Evolutionary conservation across 257 asterid species (phyloP).

Genomic region (Solanum lycopersicoides): DNA sequence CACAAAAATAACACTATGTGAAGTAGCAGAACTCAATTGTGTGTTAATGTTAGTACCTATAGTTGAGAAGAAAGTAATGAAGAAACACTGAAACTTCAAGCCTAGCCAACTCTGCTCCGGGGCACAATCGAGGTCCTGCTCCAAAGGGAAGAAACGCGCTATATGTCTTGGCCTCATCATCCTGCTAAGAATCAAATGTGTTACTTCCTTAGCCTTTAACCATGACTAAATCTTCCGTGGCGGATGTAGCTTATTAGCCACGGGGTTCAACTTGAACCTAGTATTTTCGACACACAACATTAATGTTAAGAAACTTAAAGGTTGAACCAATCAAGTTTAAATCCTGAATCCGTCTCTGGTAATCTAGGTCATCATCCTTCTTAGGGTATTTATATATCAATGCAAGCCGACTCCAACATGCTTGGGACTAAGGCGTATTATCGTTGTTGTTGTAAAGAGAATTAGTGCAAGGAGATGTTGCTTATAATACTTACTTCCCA

Average conservation of each 20-base stretch:
- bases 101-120: not conserved
- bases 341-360: not conserved
- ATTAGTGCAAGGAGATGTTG: not conserved
- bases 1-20: not conserved
- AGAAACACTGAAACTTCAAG: not conserved
- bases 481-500: not conserved
- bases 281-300: not conserved
- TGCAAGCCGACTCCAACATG: not conserved
- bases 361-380: not conserved
- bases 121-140: not conserved
- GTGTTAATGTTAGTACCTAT: not conserved
- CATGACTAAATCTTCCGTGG: not conserved
- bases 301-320: not conserved
- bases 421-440: not conserved
- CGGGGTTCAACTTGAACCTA: not conserved
- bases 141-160: not conserved
- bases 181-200: not conserved
- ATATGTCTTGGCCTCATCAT: not conserved
- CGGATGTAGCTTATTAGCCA: not conserved
- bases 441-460: not conserved
- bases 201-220: not conserved
- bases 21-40: not conserved
- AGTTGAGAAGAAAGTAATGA: not conserved
- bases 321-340: not conserved
- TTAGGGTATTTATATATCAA: not conserved